Percentiles rank a stretch among this genome's conserved stretches.
phyloP scores from a whole-genome alignment of 2,329 filamentous ascomycete genomes.

The Monilinia laxa region DNA sequence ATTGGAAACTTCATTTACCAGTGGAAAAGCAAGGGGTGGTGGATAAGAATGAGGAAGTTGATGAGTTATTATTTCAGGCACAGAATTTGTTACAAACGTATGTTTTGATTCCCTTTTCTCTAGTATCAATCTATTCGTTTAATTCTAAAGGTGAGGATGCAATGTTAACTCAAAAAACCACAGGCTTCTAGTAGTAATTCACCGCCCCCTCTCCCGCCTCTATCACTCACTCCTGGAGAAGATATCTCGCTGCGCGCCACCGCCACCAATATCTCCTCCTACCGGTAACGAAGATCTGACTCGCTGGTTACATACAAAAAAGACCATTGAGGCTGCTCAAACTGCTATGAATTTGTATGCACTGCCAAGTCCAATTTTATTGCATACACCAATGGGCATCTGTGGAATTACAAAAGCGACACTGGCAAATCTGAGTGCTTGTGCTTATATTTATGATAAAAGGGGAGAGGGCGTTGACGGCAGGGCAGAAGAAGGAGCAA shows the following conservation, averaged over 20 bases:
- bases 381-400: constrained; percentile 58
- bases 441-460: constrained; percentile 48
- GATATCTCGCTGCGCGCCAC: constrained; percentile 30
- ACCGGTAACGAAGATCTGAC: constrained; percentile 24
- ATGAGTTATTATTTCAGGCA: constrained; percentile 44
- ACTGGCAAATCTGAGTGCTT: constrained; percentile 60
- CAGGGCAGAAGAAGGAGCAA: not conserved
- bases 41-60: constrained; percentile 42
- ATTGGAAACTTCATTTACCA: constrained; percentile 44
- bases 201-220: constrained; percentile 35
- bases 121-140: not conserved
- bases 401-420: constrained; percentile 55
- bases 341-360: constrained; percentile 54
- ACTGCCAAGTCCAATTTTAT: constrained; percentile 53
- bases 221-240: constrained; percentile 31
- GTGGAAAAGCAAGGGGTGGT: constrained; percentile 44
- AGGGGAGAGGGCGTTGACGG: not conserved
- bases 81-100: constrained; percentile 43
- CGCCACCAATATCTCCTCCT: constrained; percentile 19
- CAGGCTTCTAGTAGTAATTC: constrained; percentile 33
- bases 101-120: constrained; percentile 25
- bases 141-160: too few relatives aligned
- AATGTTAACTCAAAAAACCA: not conserved
- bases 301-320: constrained; percentile 52
- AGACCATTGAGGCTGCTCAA: constrained; percentile 60